phyloP scores from a whole-genome alignment of 768 basidiomycete genomes.

The Lentinula sp. region DNA sequence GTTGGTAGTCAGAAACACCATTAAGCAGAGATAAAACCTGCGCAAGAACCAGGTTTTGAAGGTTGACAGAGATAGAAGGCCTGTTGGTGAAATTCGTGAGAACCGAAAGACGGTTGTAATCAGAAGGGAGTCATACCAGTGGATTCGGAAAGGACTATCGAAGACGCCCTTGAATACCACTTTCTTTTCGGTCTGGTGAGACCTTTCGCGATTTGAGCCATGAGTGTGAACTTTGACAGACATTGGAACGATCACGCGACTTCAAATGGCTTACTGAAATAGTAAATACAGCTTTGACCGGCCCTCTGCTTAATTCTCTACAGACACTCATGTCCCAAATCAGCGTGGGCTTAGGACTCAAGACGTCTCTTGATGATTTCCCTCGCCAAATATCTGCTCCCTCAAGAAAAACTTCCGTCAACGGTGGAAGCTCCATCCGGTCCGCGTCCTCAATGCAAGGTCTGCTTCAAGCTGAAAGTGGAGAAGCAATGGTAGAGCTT shows the following conservation, averaged over 20 bases:
- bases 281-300: background rate
- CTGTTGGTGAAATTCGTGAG: slow-evolving; percentile 23
- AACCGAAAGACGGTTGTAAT: slow-evolving; percentile 6
- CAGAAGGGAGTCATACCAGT: slow-evolving; percentile 42
- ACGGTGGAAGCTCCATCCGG: slow-evolving; percentile 17
- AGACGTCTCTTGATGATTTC: background rate
- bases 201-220: slow-evolving; percentile 57
- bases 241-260: background rate
- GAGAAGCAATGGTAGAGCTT: slow-evolving; percentile 40
- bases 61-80: slow-evolving; percentile 55
- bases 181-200: slow-evolving; percentile 47
- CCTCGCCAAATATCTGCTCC: background rate
- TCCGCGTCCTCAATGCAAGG: slow-evolving; percentile 39
- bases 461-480: slow-evolving; percentile 39
- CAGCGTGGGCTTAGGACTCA: background rate
- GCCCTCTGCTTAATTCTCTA: background rate
- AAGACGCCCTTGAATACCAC: slow-evolving; percentile 64
- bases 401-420: background rate
- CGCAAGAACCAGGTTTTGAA: slow-evolving; percentile 57
- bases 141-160: slow-evolving; percentile 64
- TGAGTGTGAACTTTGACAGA: slow-evolving; percentile 33
- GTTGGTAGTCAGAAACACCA: slow-evolving; percentile 41
- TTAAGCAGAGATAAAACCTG: slow-evolving; percentile 43
- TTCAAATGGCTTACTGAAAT: too few relatives aligned
- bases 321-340: background rate